Evolutionary conservation across 768 basidiomycete species (phyloP), one percentile per base, ranked within the genome.

Genomic region (Lanmaoa pseudosensibilis): DNA sequence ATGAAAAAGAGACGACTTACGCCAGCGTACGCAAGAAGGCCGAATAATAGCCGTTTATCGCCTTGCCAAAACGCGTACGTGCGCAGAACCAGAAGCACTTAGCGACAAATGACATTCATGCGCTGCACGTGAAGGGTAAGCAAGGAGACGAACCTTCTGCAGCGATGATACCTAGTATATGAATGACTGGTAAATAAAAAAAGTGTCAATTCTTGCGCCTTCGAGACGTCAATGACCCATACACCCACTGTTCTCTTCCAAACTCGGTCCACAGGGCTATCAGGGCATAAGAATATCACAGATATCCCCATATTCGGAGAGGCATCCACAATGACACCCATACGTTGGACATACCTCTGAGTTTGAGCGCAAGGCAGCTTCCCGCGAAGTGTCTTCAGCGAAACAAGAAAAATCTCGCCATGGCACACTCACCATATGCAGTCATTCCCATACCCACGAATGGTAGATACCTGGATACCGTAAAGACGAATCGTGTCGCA

Each of bases 11-110:
- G n/a, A 15, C 23, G 7, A 51, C 60, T 52, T 32, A 68, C 65
- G 1, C 4, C 7, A 32, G 23, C 46, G 7, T 57, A 68, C n/a
- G 21, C 5, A 10, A 46, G 12, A 21, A 68, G 63, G 25, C 56
- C 62, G 23, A 47, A 60, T 25, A 55, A 43, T 4, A 65, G 12
- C 9, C 43, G 27, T 30, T 46, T 65, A 30, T 60, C 30, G 9
- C 59, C 38, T 27, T 57, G 40, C 64, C 64, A 65, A 15, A 60
- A 67, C 1, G 65, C 65, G 30, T 56, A 65, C 10, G 64, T 67
- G 52, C 58, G 61, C 19, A 65, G 19, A 44, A 57, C 6, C 3
- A 65, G 50, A 33, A 65, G 58, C 32, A 44, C 65, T 67, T 40
- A 19, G 18, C 19, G 8, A 32, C 21, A 23, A 30, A 39, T 8